Evolutionary conservation across 2,329 filamentous ascomycete species (phyloP), one percentile per base, ranked within the genome.

Genomic region (Trichoderma hamatum): DNA sequence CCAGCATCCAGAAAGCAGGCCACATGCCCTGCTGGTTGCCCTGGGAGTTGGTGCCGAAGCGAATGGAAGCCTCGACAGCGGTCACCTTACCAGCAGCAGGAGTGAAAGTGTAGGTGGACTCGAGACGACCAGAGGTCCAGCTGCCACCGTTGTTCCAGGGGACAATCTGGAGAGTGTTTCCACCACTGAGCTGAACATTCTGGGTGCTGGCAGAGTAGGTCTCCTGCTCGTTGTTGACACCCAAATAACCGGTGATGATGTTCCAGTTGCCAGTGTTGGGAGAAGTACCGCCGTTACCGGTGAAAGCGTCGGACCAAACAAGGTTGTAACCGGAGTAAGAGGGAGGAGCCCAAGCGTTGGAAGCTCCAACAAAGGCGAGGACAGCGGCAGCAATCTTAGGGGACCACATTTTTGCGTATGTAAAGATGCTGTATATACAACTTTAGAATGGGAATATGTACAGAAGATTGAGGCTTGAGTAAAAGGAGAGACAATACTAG

Each of bases 1-100:
- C 85, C 19, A 88, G 79, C 70, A 87, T 79, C 86, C 85, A 88
- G 73, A 88, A 88, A 0, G 86, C 86, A 0, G 86, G 85, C 86
- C 86, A 88, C 61, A 88, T 79, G 5, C 86, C 86, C 72, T 86
- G 80, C 76, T 86, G 85, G 54, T 75, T 74, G 2, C 79, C 78
- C 52, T 74, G 73, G 1, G 75, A 52, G 75, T 82, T 82, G 69
- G 73, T 73, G 14, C 84, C 86, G 58, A 87, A 79, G 43, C 84
- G 82, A 56, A 88, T 77, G 28, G 76, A 75, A 5, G 82, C 81
- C 70, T 86, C 82, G 32, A 84, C 77, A 51, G 81, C 76, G 26
- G 84, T 86, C 34, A 83, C 73, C 69, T 80, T 81, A 70, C 84
- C 84, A 1, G 78, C 70, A 1, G 72, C 69, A 0, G 86, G 85